Conservation (phyloP, 257 asterid genomes). For the Jasminum sambac region DNA sequence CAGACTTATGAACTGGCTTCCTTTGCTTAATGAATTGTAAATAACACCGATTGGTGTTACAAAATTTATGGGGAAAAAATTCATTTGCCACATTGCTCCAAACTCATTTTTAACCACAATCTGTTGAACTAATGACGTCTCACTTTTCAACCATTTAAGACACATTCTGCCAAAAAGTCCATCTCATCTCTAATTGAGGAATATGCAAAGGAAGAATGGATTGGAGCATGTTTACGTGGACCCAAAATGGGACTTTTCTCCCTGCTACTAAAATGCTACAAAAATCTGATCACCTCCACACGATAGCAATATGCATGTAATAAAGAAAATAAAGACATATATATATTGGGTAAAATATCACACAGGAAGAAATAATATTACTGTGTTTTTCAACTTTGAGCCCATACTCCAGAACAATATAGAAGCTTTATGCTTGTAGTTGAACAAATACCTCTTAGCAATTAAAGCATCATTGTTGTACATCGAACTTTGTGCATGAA, state of each 20-base stretch:
- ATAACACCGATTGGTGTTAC: constrained; percentile 2
- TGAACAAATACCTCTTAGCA: constrained; percentile 61
- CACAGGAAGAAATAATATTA: constrained; percentile 5
- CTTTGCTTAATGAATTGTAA: not conserved
- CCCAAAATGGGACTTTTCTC: not conserved
- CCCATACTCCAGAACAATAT: not conserved
- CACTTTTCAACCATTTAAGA: no score
- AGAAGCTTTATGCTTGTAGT: constrained; percentile 2
- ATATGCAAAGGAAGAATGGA: not conserved
- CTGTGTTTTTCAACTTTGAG: not conserved
- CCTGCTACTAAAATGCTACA: no score
- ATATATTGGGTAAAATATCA: not conserved
- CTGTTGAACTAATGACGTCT: no score
- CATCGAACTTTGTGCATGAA: constrained; percentile 68
- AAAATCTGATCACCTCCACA: not conserved
- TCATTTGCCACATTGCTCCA: no score
- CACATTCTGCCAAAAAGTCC: not conserved
- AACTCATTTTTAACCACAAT: no score
- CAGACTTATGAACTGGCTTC: constrained; percentile 8
- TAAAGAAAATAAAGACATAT: not conserved
- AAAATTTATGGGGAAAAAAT: not conserved
- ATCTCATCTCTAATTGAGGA: not conserved
- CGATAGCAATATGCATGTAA: not conserved
- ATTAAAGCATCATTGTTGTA: constrained; percentile 79
- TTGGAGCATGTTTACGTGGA: not conserved